Conservation (phyloP, 768 basidiomycete genomes). For the Krasilnikovozyma curviuscula region DNA sequence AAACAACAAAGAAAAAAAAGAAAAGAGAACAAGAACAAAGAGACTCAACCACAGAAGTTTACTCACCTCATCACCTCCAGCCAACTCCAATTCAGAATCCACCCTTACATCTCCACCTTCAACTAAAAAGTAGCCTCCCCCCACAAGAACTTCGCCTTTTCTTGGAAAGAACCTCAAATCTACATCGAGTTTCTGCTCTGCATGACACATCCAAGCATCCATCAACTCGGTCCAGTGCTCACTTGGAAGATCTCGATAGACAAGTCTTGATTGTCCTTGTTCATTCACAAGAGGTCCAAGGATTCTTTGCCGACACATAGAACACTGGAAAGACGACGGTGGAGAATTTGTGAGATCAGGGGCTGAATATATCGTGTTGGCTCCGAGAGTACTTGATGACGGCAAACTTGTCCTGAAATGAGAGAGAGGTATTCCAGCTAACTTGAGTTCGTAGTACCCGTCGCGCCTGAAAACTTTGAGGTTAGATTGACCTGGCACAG, state of each 20-base stretch:
- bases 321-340: constrained; percentile 16
- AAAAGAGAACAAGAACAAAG: constrained; percentile 9
- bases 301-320: constrained; percentile 15
- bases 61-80: constrained; percentile 41
- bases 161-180: constrained; percentile 58
- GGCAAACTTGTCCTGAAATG: constrained; percentile 15
- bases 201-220: constrained; percentile 96
- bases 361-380: no score
- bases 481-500: constrained; percentile 11
- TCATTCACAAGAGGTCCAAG: background rate
- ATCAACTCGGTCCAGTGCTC: constrained; percentile 96
- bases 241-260: constrained; percentile 71
- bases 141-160: constrained; percentile 54
- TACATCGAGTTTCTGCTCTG: constrained; percentile 67
- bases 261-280: background rate
- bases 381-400: no score
- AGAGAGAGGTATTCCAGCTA: constrained; percentile 10
- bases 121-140: constrained; percentile 73
- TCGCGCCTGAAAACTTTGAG: no score
- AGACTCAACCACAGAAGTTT: constrained; percentile 7
- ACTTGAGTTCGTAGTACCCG: no score
- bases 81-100: constrained; percentile 20
- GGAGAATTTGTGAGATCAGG: constrained; percentile 13
- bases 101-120: constrained; percentile 39
- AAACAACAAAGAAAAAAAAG: constrained; percentile 6